Evolutionary conservation across 805 yeast species (phyloP).

Genomic region (Metschnikowia aberdeeniae): DNA sequence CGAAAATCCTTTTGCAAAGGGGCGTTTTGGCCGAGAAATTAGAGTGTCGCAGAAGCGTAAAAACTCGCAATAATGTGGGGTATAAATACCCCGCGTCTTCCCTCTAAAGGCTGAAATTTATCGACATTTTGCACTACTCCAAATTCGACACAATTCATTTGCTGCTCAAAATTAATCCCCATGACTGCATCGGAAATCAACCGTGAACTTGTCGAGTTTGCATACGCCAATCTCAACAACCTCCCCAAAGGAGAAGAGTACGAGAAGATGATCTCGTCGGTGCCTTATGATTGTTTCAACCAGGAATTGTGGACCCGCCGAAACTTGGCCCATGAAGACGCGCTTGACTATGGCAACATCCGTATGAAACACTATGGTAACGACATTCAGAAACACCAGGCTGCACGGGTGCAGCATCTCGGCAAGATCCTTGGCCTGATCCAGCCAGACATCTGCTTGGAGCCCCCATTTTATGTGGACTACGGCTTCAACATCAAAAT

Average conservation of each 20-base stretch:
- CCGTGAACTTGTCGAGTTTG: constrained; percentile 31
- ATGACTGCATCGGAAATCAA: constrained; percentile 18
- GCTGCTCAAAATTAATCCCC: neutral
- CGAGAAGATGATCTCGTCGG: constrained; percentile 53
- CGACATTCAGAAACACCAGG: constrained; percentile 23
- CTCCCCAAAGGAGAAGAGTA: constrained; percentile 42
- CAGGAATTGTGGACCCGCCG: constrained; percentile 26
- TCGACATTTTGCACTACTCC: too few species aligned
- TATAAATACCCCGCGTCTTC: too few species aligned
- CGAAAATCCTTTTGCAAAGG: too few species aligned
- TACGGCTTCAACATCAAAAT: constrained; percentile 59
- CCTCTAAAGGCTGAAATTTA: too few species aligned
- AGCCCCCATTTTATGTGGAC: constrained; percentile 60
- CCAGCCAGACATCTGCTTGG: constrained; percentile 41
- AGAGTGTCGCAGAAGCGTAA: too few species aligned
- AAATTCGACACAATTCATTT: neutral
- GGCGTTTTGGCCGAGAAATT: too few species aligned
- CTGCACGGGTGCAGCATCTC: constrained; percentile 37
- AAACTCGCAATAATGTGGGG: too few species aligned
- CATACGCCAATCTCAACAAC: constrained; percentile 29
- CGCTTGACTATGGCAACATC: constrained; percentile 30
- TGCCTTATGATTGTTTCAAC: constrained; percentile 40
- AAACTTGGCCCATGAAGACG: constrained; percentile 30
- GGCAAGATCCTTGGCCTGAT: constrained; percentile 45
- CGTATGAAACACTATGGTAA: constrained; percentile 31